A percentile compares a stretch with the other conserved stretches of the same genome.
Conservation (phyloP, 768 basidiomycete species). For the Leucosporidium scottii region DNA sequence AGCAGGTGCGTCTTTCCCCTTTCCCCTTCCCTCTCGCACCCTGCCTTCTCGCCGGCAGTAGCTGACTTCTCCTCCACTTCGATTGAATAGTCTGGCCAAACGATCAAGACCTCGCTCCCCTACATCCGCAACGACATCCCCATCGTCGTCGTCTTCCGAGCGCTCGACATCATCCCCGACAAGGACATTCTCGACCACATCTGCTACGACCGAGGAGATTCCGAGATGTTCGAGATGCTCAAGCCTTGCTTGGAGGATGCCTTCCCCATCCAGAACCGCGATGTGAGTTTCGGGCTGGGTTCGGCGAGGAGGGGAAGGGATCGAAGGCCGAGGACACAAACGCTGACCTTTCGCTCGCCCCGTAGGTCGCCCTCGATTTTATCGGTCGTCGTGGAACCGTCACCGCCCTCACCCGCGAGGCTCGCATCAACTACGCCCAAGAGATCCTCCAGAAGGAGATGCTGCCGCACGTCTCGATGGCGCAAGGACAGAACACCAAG, state of each 20-base stretch:
- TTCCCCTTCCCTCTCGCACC: not conserved
- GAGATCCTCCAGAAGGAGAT: slow-evolving; percentile 99
- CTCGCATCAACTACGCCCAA: slow-evolving; percentile 89
- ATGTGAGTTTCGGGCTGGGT: slow-evolving; percentile 49
- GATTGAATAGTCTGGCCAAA: slow-evolving; percentile 48
- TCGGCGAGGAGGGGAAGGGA: not conserved
- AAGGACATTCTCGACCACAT: slow-evolving; percentile 97
- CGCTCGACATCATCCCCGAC: slow-evolving; percentile 93
- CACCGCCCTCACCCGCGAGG: slow-evolving; percentile 80
- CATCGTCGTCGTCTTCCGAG: slow-evolving; percentile 98
- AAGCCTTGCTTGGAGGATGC: slow-evolving; percentile 98
- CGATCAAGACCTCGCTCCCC: slow-evolving; percentile 94
- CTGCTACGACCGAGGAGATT: slow-evolving; percentile 93
- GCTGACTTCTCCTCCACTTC: too few species aligned
- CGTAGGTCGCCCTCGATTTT: slow-evolving; percentile 75
- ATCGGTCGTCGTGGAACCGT: slow-evolving; percentile 97
- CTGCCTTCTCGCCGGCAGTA: too few species aligned
- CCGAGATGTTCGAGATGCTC: slow-evolving; percentile 93
- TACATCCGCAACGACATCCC: slow-evolving; percentile 98
- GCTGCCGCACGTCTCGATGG: slow-evolving; percentile 93
- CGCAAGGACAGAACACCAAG: slow-evolving; percentile 90
- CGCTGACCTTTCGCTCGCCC: not conserved
- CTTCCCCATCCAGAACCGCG: slow-evolving; percentile 94
- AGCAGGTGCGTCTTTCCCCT: slow-evolving; percentile 48
- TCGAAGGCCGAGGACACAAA: not conserved